A percentile compares a stretch with the other conserved stretches of the same genome.
Evolutionary conservation across 2,329 filamentous ascomycete species (phyloP).

Genomic region (Colletotrichum sp.): DNA sequence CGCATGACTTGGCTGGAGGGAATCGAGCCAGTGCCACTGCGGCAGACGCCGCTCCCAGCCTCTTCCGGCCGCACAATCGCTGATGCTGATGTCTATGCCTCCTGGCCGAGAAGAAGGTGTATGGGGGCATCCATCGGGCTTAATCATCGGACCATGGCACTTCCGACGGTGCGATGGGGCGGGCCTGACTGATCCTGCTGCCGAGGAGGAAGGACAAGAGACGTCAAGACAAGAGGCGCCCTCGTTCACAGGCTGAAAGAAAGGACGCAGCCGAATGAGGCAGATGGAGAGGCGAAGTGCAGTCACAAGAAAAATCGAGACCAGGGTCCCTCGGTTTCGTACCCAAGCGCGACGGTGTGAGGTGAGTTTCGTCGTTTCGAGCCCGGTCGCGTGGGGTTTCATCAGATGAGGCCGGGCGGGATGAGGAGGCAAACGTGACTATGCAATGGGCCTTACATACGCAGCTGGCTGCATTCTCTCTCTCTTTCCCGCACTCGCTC

Average conservation of each 20-base stretch:
- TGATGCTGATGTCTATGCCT: constrained; percentile 2
- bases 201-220: background rate
- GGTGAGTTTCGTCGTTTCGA: constrained; percentile 18
- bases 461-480: background rate
- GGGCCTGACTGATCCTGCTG: background rate
- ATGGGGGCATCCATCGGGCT: constrained; percentile 8
- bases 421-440: background rate
- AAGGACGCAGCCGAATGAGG: background rate
- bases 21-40: background rate
- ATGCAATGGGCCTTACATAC: background rate
- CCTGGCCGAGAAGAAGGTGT: background rate
- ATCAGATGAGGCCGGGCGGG: constrained; percentile 14
- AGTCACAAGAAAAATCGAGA: background rate
- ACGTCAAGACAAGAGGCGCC: background rate
- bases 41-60: constrained; percentile 2
- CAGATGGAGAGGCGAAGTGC: background rate
- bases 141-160: constrained; percentile 8
- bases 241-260: background rate
- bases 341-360: background rate
- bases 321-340: background rate
- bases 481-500: background rate
- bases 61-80: constrained; percentile 14
- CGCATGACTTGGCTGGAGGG: background rate
- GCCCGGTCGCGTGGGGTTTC: constrained; percentile 1
- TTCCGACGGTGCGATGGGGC: constrained; percentile 1